These are phyloP conservation scores for Nakaseomyces sp. DNA, from an alignment of 1,139 yeast species.

Conservation along the genomic window DNA sequence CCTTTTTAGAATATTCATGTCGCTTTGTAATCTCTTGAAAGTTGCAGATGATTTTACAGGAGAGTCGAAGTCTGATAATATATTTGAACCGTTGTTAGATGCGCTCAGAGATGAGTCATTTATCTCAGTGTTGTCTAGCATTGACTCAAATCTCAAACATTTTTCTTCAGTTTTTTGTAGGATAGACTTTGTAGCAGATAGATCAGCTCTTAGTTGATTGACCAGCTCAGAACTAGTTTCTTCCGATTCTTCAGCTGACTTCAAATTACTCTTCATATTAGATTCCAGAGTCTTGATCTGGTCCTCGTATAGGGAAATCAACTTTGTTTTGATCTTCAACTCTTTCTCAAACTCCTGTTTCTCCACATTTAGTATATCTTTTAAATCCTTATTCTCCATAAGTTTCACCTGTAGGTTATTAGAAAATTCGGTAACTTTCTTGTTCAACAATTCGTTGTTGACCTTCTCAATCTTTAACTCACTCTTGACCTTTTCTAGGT, in stretches of 20 bases:
- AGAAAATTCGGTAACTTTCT: slow-evolving; percentile 13
- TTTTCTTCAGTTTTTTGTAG: slow-evolving; percentile 42
- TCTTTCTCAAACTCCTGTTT: slow-evolving; percentile 56
- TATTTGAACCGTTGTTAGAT: slow-evolving; percentile 12
- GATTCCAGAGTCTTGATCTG: slow-evolving; percentile 35
- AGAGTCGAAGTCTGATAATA: slow-evolving; percentile 16
- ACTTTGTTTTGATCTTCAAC: slow-evolving; percentile 53
- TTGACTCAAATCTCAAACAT: slow-evolving; percentile 37
- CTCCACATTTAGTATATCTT: slow-evolving; percentile 38
- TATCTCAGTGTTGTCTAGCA: slow-evolving; percentile 40
- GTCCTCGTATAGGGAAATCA: slow-evolving; percentile 51
- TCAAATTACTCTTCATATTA: slow-evolving; percentile 23
- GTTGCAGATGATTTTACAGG: slow-evolving; percentile 28
- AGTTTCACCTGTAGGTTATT: slow-evolving; percentile 18
- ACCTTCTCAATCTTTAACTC: slow-evolving; percentile 7
- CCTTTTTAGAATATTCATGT: slow-evolving; percentile 55
- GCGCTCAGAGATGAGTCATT: not conserved
- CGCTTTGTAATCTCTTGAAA: slow-evolving; percentile 38
- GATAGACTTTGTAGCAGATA: slow-evolving; percentile 37
- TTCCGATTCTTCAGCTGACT: slow-evolving; percentile 10
- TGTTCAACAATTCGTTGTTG: slow-evolving; percentile 10
- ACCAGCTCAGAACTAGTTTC: slow-evolving; percentile 35
- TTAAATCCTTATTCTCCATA: slow-evolving; percentile 39
- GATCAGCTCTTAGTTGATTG: slow-evolving; percentile 18
- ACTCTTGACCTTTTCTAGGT: slow-evolving; percentile 19